Evolutionary conservation across 768 basidiomycete genomes (phyloP).

Genomic region (Pluteus cervinus): DNA sequence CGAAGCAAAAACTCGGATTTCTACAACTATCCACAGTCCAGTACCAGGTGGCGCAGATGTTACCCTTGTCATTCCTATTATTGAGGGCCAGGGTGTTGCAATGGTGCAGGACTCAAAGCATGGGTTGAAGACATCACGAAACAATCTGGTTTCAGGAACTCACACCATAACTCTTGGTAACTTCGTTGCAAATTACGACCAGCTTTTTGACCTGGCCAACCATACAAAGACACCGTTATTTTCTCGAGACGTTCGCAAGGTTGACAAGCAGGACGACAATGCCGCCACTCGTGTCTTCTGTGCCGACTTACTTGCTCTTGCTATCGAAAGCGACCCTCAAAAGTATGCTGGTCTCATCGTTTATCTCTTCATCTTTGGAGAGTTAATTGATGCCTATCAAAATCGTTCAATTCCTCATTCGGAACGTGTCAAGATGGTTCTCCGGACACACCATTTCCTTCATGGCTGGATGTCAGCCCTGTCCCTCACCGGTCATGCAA

Average conservation of each 20-base stretch:
- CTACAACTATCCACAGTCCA: constrained; percentile 7
- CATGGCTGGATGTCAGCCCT: constrained; percentile 22
- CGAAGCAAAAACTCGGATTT: background rate
- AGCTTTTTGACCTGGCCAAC: constrained; percentile 13
- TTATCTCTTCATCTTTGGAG: constrained; percentile 35
- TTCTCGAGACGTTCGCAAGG: constrained; percentile 26
- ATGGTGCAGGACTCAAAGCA: constrained; percentile 27
- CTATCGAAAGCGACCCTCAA: constrained; percentile 18
- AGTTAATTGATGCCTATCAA: constrained; percentile 32
- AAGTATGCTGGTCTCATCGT: constrained; percentile 17
- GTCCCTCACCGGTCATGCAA: constrained; percentile 10
- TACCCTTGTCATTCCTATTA: constrained; percentile 7
- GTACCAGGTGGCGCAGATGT: background rate
- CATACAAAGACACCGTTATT: constrained; percentile 14
- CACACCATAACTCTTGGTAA: constrained; percentile 18
- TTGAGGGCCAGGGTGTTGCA: constrained; percentile 9
- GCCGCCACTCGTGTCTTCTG: constrained; percentile 35
- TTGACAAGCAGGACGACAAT: constrained; percentile 39
- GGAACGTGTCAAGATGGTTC: constrained; percentile 21
- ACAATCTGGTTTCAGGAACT: constrained; percentile 26
- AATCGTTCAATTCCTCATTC: constrained; percentile 19
- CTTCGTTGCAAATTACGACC: constrained; percentile 13
- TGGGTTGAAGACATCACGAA: constrained; percentile 21
- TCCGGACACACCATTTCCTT: constrained; percentile 25
- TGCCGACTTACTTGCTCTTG: constrained; percentile 19